Percentiles rank a stretch among this genome's conserved stretches.
These are phyloP conservation scores for Samsoniella hepiali DNA, from an alignment of 2,329 filamentous ascomycete genomes.

Conservation along the genomic window DNA sequence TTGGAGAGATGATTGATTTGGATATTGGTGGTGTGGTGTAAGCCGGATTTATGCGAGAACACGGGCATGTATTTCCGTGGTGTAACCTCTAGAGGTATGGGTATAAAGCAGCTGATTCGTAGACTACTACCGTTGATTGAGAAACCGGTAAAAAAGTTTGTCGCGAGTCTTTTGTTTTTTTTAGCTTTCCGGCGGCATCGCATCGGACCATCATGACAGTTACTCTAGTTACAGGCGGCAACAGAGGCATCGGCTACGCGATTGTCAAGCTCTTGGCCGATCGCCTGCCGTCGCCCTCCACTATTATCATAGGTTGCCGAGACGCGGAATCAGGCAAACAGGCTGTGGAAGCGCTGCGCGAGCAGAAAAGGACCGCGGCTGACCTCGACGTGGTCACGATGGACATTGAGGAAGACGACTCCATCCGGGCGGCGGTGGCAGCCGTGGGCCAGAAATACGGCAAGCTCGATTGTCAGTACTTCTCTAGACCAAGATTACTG, in stretches of 20 bases:
- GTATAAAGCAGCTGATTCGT: not conserved
- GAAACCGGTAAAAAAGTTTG: too few species aligned
- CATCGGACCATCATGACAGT: not conserved
- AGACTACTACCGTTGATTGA: too few species aligned
- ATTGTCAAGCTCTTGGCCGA: slow-evolving; percentile 26
- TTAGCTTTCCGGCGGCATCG: not conserved
- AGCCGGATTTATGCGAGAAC: not conserved
- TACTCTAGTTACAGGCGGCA: slow-evolving; percentile 33
- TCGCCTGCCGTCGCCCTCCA: slow-evolving; percentile 25
- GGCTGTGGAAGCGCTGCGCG: not conserved
- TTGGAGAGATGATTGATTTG: not conserved
- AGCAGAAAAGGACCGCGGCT: not conserved
- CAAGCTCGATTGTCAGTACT: slow-evolving; percentile 21
- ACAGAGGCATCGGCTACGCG: slow-evolving; percentile 33
- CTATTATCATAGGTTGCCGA: slow-evolving; percentile 22
- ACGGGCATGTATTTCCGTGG: not conserved
- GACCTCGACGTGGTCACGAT: slow-evolving; percentile 18
- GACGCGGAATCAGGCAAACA: not conserved
- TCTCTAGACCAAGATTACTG: not conserved
- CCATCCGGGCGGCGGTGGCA: slow-evolving; percentile 19
- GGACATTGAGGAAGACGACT: slow-evolving; percentile 23
- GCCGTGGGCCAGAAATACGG: slow-evolving; percentile 21
- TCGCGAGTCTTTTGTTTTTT: too few species aligned
- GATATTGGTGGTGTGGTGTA: not conserved
- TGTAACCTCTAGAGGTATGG: not conserved